A percentile compares a stretch with the other conserved stretches of the same genome.
Evolutionary conservation across 108 stramenopile species (phyloP).

Genomic region (Nitzschia inconspicua): DNA sequence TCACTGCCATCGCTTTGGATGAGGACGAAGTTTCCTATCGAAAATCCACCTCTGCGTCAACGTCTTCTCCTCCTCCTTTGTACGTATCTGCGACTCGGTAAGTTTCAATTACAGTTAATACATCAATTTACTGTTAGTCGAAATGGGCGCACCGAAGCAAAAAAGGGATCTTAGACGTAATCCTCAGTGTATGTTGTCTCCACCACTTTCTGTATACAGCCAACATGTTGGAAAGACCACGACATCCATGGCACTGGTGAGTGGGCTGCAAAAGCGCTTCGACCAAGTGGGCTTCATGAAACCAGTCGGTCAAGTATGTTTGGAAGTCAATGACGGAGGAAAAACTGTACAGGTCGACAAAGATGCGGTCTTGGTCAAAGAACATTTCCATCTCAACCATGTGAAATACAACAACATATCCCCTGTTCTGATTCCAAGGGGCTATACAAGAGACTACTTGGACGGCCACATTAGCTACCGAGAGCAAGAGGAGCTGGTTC

Average conservation of each 20-base stretch:
- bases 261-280: slow-evolving; percentile 83
- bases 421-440: slow-evolving; percentile 85
- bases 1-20: too few species aligned
- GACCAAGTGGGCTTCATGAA: slow-evolving; percentile 89
- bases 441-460: slow-evolving; percentile 82
- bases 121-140: too few species aligned
- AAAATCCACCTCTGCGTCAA: too few species aligned
- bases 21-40: too few species aligned
- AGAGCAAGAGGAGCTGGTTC: slow-evolving; percentile 46
- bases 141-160: too few species aligned
- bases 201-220: too few species aligned
- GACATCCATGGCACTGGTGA: slow-evolving; percentile 71
- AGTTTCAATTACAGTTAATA: too few species aligned
- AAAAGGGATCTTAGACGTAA: too few species aligned
- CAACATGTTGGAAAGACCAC: slow-evolving; percentile 95
- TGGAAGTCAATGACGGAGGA: slow-evolving; percentile 30
- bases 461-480: slow-evolving; percentile 71
- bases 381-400: slow-evolving; percentile 71
- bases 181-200: slow-evolving; percentile 83
- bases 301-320: slow-evolving; percentile 70
- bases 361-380: slow-evolving; percentile 77
- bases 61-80: too few species aligned
- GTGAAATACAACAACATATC: slow-evolving; percentile 72
- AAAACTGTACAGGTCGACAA: slow-evolving; percentile 55
- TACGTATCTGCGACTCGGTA: too few species aligned